A percentile compares a stretch with the other conserved stretches of the same genome.
Evolutionary conservation across 495 filamentous ascomycete genomes (phyloP).

Genomic region (Aspergillus nanangensis): DNA sequence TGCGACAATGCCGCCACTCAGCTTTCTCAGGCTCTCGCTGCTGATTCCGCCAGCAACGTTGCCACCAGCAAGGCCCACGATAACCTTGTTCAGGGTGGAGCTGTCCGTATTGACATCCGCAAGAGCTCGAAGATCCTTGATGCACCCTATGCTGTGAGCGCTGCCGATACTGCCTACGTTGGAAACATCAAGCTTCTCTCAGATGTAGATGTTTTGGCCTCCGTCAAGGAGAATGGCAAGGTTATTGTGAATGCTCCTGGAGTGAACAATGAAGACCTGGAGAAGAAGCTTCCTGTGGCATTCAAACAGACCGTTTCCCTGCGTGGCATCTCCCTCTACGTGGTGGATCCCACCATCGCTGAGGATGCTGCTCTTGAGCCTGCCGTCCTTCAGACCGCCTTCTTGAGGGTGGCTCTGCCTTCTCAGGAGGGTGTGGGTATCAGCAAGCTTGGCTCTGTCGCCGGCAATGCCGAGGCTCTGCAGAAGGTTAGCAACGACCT

Average conservation of each 20-base stretch:
- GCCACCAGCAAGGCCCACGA: constrained; percentile 71
- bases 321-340: constrained; percentile 63
- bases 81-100: constrained; percentile 83
- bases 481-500: constrained; percentile 62
- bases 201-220: constrained; percentile 66
- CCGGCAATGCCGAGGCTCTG: constrained; percentile 50
- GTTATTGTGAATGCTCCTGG: constrained; percentile 72
- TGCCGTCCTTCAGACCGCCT: constrained; percentile 69
- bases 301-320: constrained; percentile 64
- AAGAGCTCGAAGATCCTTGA: constrained; percentile 78
- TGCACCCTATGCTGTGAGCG: constrained; percentile 71
- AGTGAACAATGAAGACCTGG: constrained; percentile 80
- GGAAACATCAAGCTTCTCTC: constrained; percentile 74
- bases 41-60: constrained; percentile 72
- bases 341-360: constrained; percentile 62
- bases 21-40: constrained; percentile 68
- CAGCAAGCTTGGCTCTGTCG: constrained; percentile 55
- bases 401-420: constrained; percentile 67
- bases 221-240: constrained; percentile 64
- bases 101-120: constrained; percentile 78
- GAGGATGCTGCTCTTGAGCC: constrained; percentile 59
- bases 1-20: constrained; percentile 59
- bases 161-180: constrained; percentile 74
- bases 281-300: constrained; percentile 72
- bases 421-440: constrained; percentile 46